Percentiles rank a stretch among this genome's conserved stretches.
These are phyloP conservation scores for Talaromyces pinophilus DNA, from an alignment of 2,329 filamentous ascomycete genomes.

Conservation along the genomic window DNA sequence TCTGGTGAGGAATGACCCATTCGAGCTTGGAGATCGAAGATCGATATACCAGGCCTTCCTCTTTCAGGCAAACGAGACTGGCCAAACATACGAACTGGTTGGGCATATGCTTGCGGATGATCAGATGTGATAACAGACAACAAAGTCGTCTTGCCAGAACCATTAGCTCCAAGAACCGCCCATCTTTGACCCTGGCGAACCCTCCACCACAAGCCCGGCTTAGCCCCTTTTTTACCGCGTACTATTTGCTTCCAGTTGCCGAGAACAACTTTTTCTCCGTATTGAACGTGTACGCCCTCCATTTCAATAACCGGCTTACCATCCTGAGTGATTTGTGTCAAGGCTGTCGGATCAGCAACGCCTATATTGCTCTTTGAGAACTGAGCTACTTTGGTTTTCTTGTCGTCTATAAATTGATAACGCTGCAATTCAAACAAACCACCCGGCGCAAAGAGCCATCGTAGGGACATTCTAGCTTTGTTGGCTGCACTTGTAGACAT, in stretches of 20 bases:
- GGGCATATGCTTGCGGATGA: constrained; percentile 89
- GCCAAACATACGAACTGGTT: constrained; percentile 84
- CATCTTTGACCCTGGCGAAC: constrained; percentile 82
- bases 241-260: constrained; percentile 73
- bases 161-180: constrained; percentile 92
- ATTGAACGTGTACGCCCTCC: constrained; percentile 77
- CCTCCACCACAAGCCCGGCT: constrained; percentile 75
- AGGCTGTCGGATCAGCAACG: background rate
- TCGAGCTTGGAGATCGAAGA: constrained; percentile 87
- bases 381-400: constrained; percentile 16
- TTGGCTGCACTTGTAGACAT: background rate
- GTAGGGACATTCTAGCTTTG: constrained; percentile 3
- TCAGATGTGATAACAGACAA: constrained; percentile 92
- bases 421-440: constrained; percentile 5
- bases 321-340: constrained; percentile 29
- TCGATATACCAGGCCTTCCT: constrained; percentile 72
- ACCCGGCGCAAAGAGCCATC: constrained; percentile 11
- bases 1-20: constrained; percentile 94
- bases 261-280: constrained; percentile 74
- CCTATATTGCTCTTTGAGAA: background rate
- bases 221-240: constrained; percentile 44
- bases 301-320: constrained; percentile 82
- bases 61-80: constrained; percentile 74
- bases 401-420: background rate
- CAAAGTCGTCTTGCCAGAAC: constrained; percentile 91